Base-by-base conservation (phyloP, 2,329 filamentous ascomycete species). In the Fusarium albosuccineum region DNA sequence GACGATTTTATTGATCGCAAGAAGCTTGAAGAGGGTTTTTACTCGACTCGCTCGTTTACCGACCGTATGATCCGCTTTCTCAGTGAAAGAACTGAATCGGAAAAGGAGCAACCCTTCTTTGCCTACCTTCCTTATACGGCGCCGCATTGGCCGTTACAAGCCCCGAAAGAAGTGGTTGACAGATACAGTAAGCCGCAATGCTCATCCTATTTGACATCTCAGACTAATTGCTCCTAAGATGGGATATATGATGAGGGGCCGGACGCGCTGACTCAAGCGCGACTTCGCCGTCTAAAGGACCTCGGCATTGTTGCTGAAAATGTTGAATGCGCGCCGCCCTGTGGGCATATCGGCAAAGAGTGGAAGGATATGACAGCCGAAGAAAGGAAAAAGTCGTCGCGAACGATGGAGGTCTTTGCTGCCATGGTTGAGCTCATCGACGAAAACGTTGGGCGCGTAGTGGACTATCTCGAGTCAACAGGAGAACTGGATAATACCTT, bases 1-100 rank as follows among this genome's bases (percentile, higher is more conserved):
- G 78, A 75, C 10, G 68, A 77, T 39, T 78, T 77, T 34, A 70
- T 80, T 7, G 73, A 80, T 62, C 77, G 82, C 10, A 69, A 77
- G 54, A 72, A 79, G 14, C 71, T 86, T 1, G 82, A 82, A 0
- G 80, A 84, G 5, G 81, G 78, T 4, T 87, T 82, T 79, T 87
- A 87, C 71, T 85, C 83, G 2, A 84, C 83, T 1, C 77, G 85
- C 58, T 80, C 80, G 3, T 87, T 85, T 57, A 82, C 81, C 4
- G 79, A 84, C 62, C 84, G 82, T 66, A 82, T 87, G 80, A 66
- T 86, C 9, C 65, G 80, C n/a, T 86, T 86, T 41, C 75, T 86
- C 2, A 27, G 33, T n/a, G 37, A 30, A 42, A 78, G 80, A 74
- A 76, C 79, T n/a, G 73, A 77, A 9, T 74, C 71, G 5, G 74